These are phyloP conservation scores for Macadamia tetraphylla DNA, from an alignment of 164 flowering plant species.

Conservation along the genomic window DNA sequence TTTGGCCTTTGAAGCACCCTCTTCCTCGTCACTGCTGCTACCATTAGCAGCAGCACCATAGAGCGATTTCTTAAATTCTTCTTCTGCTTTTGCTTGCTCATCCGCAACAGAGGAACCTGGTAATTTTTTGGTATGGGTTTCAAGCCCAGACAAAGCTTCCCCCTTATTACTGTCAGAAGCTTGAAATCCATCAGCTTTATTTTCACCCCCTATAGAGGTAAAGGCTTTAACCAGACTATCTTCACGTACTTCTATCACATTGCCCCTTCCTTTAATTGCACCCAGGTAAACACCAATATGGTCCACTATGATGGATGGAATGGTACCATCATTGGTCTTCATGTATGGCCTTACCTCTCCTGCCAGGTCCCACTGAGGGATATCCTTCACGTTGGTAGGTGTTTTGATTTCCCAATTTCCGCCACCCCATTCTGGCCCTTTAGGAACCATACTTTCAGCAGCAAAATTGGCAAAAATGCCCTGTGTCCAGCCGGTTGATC, in stretches of 20 bases:
- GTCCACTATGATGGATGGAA: constrained; percentile 81
- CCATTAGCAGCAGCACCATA: constrained; percentile 73
- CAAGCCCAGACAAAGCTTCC: constrained; percentile 57
- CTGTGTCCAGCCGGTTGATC: constrained; percentile 99
- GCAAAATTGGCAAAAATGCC: constrained; percentile 99
- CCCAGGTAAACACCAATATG: constrained; percentile 97
- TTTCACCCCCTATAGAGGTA: constrained; percentile 39
- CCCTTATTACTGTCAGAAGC: constrained; percentile 33
- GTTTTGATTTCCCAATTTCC: constrained; percentile 99
- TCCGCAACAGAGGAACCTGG: constrained; percentile 50
- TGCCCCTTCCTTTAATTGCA: constrained; percentile 89
- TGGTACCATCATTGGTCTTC: constrained; percentile 91
- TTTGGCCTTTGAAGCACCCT: constrained; percentile 61
- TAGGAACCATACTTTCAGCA: constrained; percentile 99
- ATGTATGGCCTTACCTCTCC: constrained; percentile 98
- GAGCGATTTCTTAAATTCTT: constrained; percentile 85
- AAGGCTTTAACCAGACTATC: constrained; percentile 78
- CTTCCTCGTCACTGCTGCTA: constrained; percentile 93
- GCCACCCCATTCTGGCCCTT: constrained; percentile 99
- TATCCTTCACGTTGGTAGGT: constrained; percentile 59
- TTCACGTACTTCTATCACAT: constrained; percentile 84
- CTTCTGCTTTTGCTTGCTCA: constrained; percentile 93
- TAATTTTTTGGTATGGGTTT: constrained; percentile 38
- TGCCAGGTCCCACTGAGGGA: constrained; percentile 96
- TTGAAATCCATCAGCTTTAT: constrained; percentile 40